Percentiles rank a stretch among this genome's conserved stretches.
These are phyloP conservation scores for Solanum ossicruentum DNA, from an alignment of 257 asterid species.

Conservation along the genomic window DNA sequence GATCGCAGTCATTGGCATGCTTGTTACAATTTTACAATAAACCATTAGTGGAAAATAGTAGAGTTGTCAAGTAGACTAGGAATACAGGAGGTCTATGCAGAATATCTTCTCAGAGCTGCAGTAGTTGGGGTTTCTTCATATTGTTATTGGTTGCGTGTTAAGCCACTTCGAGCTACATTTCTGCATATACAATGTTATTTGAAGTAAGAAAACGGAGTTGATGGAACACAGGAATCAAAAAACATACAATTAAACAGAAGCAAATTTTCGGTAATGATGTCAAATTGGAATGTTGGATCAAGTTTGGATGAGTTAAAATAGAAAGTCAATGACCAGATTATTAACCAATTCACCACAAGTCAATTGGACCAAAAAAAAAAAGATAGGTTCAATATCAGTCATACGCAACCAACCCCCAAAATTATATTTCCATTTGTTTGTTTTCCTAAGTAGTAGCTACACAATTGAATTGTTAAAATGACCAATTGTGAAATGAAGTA, in stretches of 20 bases:
- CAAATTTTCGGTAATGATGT: background rate
- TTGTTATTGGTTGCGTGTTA: conserved; percentile 68
- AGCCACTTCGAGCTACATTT: conserved; percentile 53
- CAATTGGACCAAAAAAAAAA: background rate
- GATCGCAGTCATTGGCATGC: conserved; percentile 38
- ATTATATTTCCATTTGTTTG: background rate
- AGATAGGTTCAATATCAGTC: background rate
- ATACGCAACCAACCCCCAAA: background rate
- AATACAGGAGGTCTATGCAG: conserved; percentile 20
- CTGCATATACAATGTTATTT: conserved; percentile 20
- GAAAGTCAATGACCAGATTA: background rate
- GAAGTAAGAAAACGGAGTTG: background rate
- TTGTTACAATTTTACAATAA: conserved; percentile 57
- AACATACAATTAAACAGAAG: background rate
- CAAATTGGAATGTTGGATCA: background rate
- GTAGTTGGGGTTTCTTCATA: conserved; percentile 2
- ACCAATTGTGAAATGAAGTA: background rate
- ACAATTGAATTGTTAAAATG: background rate
- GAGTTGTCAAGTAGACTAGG: conserved; percentile 7
- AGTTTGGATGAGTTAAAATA: background rate
- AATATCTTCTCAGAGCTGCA: conserved; percentile 16
- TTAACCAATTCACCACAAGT: background rate
- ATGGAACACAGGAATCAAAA: background rate
- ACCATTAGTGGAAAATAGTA: conserved; percentile 17
- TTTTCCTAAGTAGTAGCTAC: background rate